Evolutionary conservation across 441 rosid species (phyloP).

Genomic region (Aquilaria agallochum): DNA sequence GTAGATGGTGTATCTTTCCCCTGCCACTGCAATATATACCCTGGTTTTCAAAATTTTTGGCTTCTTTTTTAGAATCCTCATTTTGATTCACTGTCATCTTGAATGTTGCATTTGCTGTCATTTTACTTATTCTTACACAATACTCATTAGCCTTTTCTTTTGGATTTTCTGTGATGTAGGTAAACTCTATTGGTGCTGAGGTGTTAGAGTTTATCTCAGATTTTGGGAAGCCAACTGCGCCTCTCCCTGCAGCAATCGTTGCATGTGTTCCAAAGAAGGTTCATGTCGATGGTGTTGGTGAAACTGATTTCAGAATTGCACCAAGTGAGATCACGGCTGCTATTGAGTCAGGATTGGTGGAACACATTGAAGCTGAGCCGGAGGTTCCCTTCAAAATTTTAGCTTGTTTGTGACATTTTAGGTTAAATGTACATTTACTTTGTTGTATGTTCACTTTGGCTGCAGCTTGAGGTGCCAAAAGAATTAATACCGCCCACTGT

Average conservation of each 20-base stretch:
- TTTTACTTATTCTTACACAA: too few relatives aligned
- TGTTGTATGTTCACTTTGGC: constrained; percentile 17
- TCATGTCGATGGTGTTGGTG: constrained; percentile 81
- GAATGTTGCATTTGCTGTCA: too few relatives aligned
- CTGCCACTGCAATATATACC: too few relatives aligned
- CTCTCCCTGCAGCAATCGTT: constrained; percentile 97
- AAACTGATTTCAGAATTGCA: constrained; percentile 81
- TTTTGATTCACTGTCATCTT: too few relatives aligned
- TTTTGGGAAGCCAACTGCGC: constrained; percentile 91
- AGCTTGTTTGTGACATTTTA: constrained; percentile 10
- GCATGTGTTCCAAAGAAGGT: constrained; percentile 94
- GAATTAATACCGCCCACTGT: constrained; percentile 71
- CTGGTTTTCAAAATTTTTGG: too few relatives aligned
- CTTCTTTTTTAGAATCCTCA: too few relatives aligned
- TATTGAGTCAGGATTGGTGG: constrained; percentile 68
- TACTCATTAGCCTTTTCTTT: not conserved
- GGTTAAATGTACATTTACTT: constrained; percentile 11
- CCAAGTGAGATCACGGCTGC: constrained; percentile 73
- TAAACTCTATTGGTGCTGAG: constrained; percentile 90
- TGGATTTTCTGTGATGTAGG: constrained; percentile 41
- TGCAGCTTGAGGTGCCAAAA: constrained; percentile 99
- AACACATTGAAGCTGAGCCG: constrained; percentile 98
- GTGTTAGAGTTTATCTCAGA: constrained; percentile 91
- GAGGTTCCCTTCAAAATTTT: constrained; percentile 54
- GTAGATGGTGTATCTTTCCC: too few relatives aligned